Percentiles rank a stretch among this genome's conserved stretches.
Conservation (phyloP, 495 filamentous ascomycete genomes). For the Lasiosphaeria ovina region DNA sequence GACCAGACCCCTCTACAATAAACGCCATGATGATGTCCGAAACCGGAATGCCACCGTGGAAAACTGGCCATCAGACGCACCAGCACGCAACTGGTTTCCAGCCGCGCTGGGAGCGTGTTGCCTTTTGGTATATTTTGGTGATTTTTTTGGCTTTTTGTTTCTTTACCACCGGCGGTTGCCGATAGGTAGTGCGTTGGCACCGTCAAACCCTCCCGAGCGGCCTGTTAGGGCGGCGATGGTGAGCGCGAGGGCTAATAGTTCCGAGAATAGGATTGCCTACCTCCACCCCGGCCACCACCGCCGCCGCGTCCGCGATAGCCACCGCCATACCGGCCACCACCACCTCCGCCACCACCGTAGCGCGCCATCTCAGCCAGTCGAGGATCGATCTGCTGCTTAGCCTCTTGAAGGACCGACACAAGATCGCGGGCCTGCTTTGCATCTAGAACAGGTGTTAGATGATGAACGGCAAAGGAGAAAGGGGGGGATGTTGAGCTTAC, state of each 20-base stretch:
- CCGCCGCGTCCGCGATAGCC: constrained; percentile 59
- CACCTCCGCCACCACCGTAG: constrained; percentile 83
- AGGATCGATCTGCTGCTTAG: constrained; percentile 98
- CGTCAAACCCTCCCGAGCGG: constrained; percentile 34
- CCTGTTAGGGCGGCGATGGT: constrained; percentile 13
- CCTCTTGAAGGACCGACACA: constrained; percentile 85
- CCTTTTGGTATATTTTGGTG: constrained; percentile 1
- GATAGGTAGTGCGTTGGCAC: constrained; percentile 46
- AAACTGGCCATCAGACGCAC: constrained; percentile 9
- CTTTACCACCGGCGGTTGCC: constrained; percentile 48
- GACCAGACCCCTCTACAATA: constrained; percentile 23
- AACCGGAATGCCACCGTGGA: constrained; percentile 7
- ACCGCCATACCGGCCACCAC: constrained; percentile 63
- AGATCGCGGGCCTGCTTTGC: constrained; percentile 97
- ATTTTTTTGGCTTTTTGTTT: not conserved
- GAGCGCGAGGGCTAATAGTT: not conserved
- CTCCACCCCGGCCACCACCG: constrained; percentile 60
- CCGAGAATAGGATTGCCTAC: constrained; percentile 7
- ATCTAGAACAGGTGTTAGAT: constrained; percentile 57
- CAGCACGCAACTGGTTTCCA: constrained; percentile 1
- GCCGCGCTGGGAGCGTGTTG: not conserved
- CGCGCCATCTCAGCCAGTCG: constrained; percentile 93
- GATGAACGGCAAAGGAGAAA: constrained; percentile 6
- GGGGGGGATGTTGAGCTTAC: constrained; percentile 54
- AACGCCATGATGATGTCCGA: constrained; percentile 23